Conservation (phyloP, 257 asterid species). For the Nemophila menziesii region DNA sequence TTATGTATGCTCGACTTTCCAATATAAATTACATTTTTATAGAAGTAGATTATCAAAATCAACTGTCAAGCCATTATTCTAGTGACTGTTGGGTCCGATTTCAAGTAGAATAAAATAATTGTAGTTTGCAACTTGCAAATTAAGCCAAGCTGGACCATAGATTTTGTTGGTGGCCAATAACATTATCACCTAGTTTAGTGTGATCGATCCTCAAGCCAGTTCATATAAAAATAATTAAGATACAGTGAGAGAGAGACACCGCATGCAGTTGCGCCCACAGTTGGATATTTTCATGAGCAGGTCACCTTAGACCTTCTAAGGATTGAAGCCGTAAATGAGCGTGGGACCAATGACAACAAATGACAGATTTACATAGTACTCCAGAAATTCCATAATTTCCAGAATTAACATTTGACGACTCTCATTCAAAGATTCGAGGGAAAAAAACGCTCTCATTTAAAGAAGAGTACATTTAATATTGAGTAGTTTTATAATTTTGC, state of each 20-base stretch:
- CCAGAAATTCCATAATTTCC: neutral
- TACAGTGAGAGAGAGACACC: neutral
- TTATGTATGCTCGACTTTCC: too few species aligned
- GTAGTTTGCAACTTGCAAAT: neutral
- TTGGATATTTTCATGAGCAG: neutral
- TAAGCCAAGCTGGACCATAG: neutral
- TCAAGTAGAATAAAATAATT: neutral
- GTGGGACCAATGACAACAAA: neutral
- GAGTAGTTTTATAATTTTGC: neutral
- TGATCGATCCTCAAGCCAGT: neutral
- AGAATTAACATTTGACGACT: neutral
- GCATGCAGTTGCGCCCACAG: neutral
- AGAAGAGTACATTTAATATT: too few species aligned
- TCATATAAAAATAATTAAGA: neutral
- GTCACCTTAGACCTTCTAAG: neutral
- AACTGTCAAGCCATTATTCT: neutral
- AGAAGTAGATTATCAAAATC: neutral
- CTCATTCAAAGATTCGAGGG: neutral
- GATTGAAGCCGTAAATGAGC: neutral
- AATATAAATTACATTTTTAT: too few species aligned
- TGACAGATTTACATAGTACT: neutral
- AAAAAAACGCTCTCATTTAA: too few species aligned
- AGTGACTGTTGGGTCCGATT: slow-evolving; percentile 1
- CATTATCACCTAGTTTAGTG: neutral
- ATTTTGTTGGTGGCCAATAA: too few species aligned